Base-by-base conservation (phyloP, 2,329 filamentous ascomycete species). In the Cladosporium sp. region DNA sequence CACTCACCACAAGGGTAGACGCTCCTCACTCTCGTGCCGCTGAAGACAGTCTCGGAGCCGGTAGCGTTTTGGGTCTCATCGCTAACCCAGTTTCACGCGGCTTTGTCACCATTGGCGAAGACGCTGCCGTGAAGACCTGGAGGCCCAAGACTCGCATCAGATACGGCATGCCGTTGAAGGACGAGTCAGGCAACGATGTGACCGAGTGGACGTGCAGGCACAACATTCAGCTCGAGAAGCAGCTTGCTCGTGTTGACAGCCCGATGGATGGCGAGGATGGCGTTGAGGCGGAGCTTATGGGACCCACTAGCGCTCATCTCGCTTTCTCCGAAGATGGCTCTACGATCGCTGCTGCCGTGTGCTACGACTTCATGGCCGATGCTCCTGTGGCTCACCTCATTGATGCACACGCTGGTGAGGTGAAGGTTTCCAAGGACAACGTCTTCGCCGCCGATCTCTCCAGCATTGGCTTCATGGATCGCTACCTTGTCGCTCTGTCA, bases 261-360 rank as follows among this genome's bases (percentile, higher is more conserved):
- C 70, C 71, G 1, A 66, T 73, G 62, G 67, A 72, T 8, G 80
- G 81, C 38, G 78, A 76, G 60, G 65, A 64, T 21, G 70, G 76
- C 28, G 59, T 73, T 24, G 80, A 85, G 41, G 77, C 77, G 34
- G 77, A 77, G 44, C 49, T 59, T 54, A 38, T 38, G 57, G 55
- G 52, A 44, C 59, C 62, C 15, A 65, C 66, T 12, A 85, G 87
- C 66, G 92, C 91, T 15, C 87, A 86, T 54, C 78, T 97, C 49
- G 83, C 88, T 28, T 97, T 92, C 75, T 96, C 93, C 0, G 87
- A 92, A 69, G 93, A 97, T 75, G 92, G 92, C 1, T 96, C 92
- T 14, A 87, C 91, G 1, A 81, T 96, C n/a, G 92, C 92, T 60
- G 65, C 58, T 38, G 57, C 55, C 28, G 51, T 66, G 36, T 54